Evolutionary conservation across 208 protist species (phyloP).

Genomic region (Tritrichomonas musculus): DNA sequence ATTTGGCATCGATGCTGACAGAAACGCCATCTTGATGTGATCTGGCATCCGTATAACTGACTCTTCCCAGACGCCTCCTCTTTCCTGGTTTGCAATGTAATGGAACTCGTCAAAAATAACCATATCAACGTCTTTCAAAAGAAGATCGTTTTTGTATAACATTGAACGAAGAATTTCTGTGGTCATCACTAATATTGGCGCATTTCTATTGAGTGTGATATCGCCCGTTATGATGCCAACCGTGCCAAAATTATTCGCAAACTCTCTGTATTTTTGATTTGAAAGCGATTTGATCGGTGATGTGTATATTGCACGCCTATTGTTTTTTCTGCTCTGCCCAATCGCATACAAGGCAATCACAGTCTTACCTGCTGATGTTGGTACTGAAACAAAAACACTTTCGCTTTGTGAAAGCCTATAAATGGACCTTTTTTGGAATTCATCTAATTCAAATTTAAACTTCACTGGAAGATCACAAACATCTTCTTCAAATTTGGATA

Average conservation of each 20-base stretch:
- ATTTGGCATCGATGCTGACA: conserved; percentile 27
- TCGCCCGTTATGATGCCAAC: conserved; percentile 50
- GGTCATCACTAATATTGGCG: conserved; percentile 79
- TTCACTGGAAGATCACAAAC: background rate
- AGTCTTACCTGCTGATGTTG: conserved; percentile 55
- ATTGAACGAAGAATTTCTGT: conserved; percentile 73
- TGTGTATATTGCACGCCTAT: conserved; percentile 75
- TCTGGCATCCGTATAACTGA: background rate
- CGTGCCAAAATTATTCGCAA: conserved; percentile 45
- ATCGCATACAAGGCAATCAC: conserved; percentile 80
- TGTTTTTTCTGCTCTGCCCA: conserved; percentile 59
- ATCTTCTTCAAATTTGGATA: background rate
- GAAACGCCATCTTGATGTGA: conserved; percentile 20
- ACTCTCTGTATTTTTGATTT: conserved; percentile 81
- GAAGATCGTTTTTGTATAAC: conserved; percentile 67
- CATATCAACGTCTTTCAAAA: conserved; percentile 97
- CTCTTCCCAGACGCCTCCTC: conserved; percentile 46
- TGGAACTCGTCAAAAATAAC: conserved; percentile 92
- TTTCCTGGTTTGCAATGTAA: conserved; percentile 49
- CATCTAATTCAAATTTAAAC: conserved; percentile 1
- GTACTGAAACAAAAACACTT: conserved; percentile 36
- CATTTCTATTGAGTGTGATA: conserved; percentile 62
- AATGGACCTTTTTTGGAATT: conserved; percentile 13
- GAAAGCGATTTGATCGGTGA: conserved; percentile 85
- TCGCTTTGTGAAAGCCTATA: background rate